Evolutionary conservation across 2,329 filamentous ascomycete genomes (phyloP), one percentile per base, ranked within the genome.

Genomic region (Calonectria montana): DNA sequence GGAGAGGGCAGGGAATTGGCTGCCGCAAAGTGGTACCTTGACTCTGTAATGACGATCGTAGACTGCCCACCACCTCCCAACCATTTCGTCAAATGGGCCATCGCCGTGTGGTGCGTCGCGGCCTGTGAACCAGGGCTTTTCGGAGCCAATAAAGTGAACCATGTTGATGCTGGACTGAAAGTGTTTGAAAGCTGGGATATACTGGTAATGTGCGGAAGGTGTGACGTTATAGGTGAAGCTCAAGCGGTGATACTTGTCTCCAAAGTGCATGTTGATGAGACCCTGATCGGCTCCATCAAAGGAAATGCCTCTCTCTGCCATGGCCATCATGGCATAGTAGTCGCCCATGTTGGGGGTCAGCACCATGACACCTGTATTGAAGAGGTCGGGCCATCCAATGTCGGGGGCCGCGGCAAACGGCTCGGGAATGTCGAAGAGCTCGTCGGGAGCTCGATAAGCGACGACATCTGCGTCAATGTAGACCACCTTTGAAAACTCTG

Each of bases 281-380:
- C 97, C 97, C 84, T 99, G 97, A 82, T 99, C 97, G 43, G 97
- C 97, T 61, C 97, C 97, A 82, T 99, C 97, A 81, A 99, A 99
- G 75, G 96, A 98, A 81, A 96, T 94, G 29, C 96, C 96, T 67
- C 92, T 89, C 77, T 95, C 90, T 29, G 97, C 95, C 88, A 98
- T 91, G 74, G 94, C 94, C 74, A 92, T 88, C 81, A 99, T 88
- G 48, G 94, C 94, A 84, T 95, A 93, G 84, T 96, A 98, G 76
- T 97, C 96, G 69, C 93, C 93, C 89, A 96, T 87, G 83, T 96
- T 93, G 39, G 97, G 97, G 18, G 89, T 93, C 71, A 99, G 84
- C 41, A 95, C 95, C 95, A 99, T 97, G 78, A 99, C 91, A 80
- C 97, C 97, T n/a, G 94, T 95, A 85, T 99, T 99, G 91, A 98